Base-by-base conservation (phyloP, 1,284 basidiomycete species). In the Boletus smithii region DNA sequence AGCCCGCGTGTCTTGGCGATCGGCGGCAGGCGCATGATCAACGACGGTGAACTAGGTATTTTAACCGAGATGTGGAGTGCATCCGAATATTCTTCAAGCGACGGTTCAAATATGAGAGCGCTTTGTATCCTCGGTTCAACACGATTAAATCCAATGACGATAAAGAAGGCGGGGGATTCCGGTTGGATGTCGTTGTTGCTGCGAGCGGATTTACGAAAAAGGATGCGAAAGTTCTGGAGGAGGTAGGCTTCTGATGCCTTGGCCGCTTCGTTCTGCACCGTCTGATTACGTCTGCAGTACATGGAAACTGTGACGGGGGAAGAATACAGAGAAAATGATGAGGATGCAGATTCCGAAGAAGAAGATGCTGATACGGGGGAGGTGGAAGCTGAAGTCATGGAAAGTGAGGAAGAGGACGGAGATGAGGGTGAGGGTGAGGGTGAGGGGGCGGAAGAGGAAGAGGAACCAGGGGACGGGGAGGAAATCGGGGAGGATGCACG, bases 11-110 rank as follows among this genome's bases (percentile, higher is more conserved):
- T 54, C 46, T 50, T 50, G 30, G 40, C 46, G 42, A 51, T 57
- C 47, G 32, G 20, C 46, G 38, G 49, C 59, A 47, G 33, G 17
- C n/a, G n/a, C n/a, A 18, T 53, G 46, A 48, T 51, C 41, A 43
- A 50, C 36, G 46, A n/a, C 18, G 33, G 34, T 30, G 10, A 53
- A 59, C 24, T 60, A 95, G 94, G 88, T 99, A 97, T 73, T 99
- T 99, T 71, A 93, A 97, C 63, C 85, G 97, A 29, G 97, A 99
- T 66, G 97, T 99, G 13, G 87, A 95, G 52, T 97, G 97, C 67
- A 93, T 99, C 55, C 81, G 92, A 35, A 85, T 82, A 9, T 99
- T 98, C 73, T 99, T 99, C 78, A 79, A 77, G 55, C 81, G 92
- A 53, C 75, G 95, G 18, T 99, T 98, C 73, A 81, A 86, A 48